Percentiles rank a stretch among this genome's conserved stretches.
Conservation (phyloP, 1,284 basidiomycete species). For the Calocybe gambosa region DNA sequence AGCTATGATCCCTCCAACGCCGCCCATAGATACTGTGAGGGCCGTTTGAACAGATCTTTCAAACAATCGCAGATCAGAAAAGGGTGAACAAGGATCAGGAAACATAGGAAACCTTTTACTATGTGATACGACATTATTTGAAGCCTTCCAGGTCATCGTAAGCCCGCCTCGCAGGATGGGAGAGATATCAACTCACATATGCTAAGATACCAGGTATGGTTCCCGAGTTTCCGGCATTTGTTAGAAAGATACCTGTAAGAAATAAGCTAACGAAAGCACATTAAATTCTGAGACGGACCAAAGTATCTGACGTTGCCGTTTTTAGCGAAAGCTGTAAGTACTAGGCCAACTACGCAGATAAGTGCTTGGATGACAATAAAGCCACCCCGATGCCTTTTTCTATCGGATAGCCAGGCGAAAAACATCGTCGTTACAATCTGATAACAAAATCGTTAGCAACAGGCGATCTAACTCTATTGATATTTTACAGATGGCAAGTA, state of each 20-base stretch:
- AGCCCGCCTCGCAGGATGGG: neutral
- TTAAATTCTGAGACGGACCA: constrained; percentile 21
- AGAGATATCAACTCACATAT: constrained; percentile 24
- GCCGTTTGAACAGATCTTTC: constrained; percentile 35
- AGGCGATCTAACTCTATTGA: neutral
- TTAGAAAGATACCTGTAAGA: constrained; percentile 31
- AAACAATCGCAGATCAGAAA: neutral
- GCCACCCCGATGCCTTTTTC: constrained; percentile 30
- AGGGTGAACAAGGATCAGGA: neutral
- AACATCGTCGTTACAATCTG: constrained; percentile 31
- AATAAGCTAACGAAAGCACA: neutral
- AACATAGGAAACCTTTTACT: constrained; percentile 28
- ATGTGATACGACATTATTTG: constrained; percentile 41
- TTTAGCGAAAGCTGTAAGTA: constrained; percentile 30
- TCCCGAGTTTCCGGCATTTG: constrained; percentile 34
- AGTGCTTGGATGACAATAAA: constrained; percentile 32
- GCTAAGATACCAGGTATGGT: constrained; percentile 36
- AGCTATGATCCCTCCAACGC: constrained; percentile 35
- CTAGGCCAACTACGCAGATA: constrained; percentile 31
- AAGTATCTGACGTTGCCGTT: constrained; percentile 33
- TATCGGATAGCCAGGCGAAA: constrained; percentile 37
- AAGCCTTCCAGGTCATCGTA: constrained; percentile 23
- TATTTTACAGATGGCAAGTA: constrained; percentile 33
- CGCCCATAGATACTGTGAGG: constrained; percentile 34
- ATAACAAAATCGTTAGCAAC: neutral